phyloP scores from a whole-genome alignment of 2,329 filamentous ascomycete species.

The Didymella glomerata region DNA sequence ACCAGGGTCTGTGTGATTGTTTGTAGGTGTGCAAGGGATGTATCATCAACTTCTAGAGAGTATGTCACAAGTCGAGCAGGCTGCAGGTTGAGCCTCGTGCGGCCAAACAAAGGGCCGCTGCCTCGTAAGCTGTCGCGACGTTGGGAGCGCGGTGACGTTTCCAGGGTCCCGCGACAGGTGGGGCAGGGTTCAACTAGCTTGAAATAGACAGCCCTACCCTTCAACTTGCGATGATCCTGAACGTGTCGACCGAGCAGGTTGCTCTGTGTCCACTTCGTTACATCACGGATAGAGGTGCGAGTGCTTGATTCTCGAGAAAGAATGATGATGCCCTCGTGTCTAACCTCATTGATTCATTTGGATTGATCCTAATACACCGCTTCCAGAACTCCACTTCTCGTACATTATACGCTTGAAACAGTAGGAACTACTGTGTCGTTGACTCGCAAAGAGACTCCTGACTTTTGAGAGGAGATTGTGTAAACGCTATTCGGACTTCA shows the following conservation, averaged over 20 bases:
- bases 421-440: not conserved
- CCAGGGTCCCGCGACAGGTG: constrained; percentile 27
- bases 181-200: constrained; percentile 11
- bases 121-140: constrained; percentile 28
- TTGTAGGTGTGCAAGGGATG: no score
- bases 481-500: constrained; percentile 2
- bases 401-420: not conserved
- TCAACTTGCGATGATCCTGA: not conserved
- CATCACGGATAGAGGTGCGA: not conserved
- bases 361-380: not conserved
- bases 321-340: not conserved
- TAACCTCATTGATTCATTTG: not conserved
- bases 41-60: not conserved
- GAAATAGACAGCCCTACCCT: constrained; percentile 18
- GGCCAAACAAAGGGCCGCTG: constrained; percentile 25
- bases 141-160: constrained; percentile 26
- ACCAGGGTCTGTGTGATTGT: no score
- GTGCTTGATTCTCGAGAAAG: not conserved
- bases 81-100: not conserved
- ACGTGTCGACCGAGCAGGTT: not conserved
- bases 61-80: not conserved
- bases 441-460: not conserved
- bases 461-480: not conserved
- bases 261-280: not conserved
- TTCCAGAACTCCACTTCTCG: not conserved